Evolutionary conservation across 805 yeast species (phyloP).

Genomic region (Yamadazyma phyllophila): DNA sequence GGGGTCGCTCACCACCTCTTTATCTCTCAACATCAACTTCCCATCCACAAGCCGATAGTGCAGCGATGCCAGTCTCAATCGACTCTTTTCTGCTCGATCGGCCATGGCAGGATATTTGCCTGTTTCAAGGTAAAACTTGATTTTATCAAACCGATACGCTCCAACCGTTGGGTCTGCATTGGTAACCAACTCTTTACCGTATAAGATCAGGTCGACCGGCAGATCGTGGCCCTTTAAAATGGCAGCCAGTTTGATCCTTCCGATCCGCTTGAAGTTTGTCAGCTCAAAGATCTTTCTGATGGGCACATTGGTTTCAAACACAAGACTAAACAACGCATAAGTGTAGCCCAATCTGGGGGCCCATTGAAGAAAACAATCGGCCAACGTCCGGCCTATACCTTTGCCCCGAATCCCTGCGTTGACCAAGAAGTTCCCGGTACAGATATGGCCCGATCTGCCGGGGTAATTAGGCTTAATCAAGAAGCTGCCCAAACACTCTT

Average conservation of each 20-base stretch:
- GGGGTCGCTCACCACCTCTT: slow-evolving; percentile 80
- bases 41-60: slow-evolving; percentile 74
- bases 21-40: slow-evolving; percentile 68
- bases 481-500: slow-evolving; percentile 87
- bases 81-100: slow-evolving; percentile 81
- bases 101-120: slow-evolving; percentile 85
- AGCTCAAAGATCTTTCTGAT: slow-evolving; percentile 78
- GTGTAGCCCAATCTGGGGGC: slow-evolving; percentile 87
- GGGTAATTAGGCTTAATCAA: slow-evolving; percentile 86
- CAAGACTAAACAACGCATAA: slow-evolving; percentile 76
- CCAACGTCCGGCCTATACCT: slow-evolving; percentile 84
- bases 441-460: slow-evolving; percentile 90
- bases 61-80: slow-evolving; percentile 76
- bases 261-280: slow-evolving; percentile 72
- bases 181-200: slow-evolving; percentile 74
- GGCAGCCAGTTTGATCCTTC: slow-evolving; percentile 84
- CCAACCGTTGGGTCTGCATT: slow-evolving; percentile 48
- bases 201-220: slow-evolving; percentile 84
- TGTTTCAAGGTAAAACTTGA: slow-evolving; percentile 73
- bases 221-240: slow-evolving; percentile 78
- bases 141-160: slow-evolving; percentile 68
- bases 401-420: slow-evolving; percentile 91
- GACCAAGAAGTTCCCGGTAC: slow-evolving; percentile 83
- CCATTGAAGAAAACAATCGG: slow-evolving; percentile 87
- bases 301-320: slow-evolving; percentile 84